Base-by-base conservation (phyloP, 2,329 filamentous ascomycete genomes). In the Fusarium paranaense region DNA sequence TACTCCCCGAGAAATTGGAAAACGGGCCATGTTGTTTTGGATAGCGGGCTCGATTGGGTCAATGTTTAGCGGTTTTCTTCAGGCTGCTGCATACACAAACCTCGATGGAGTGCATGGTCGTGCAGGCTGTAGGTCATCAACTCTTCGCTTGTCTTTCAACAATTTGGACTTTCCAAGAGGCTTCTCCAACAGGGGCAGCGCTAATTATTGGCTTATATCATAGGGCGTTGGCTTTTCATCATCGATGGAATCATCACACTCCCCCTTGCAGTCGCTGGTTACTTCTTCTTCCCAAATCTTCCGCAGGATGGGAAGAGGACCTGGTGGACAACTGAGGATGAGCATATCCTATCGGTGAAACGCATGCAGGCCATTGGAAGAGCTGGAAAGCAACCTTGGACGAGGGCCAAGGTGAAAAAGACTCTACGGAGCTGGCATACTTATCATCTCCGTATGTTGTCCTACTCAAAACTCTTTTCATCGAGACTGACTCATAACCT, bases 191-290 rank as follows among this genome's bases (percentile, higher is more conserved):
- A 42, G 7, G 40, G 16, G 64, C 67, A 22, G 68, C 58, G 13
- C 9, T 6, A 25, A 22, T 22, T 5, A 22, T 22, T 22, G 40
- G 40, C 8, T 18, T 38, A n/a, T 38, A 22, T 42, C 9, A 7
- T 22, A 74, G 71, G 71, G 72, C 63, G 72, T 4, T 74, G 70
- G 72, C 60, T 74, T 1, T 74, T 74, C 11, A 71, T 74, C 38
- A 70, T 74, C 13, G 70, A 74, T 37, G 72, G 72, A 5, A 68
- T 72, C 32, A 74, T 74, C 25, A 74, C 72, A 4, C 37, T 74
- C 1, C 72, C 72, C 3, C 66, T 74, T 6, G 72, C 72, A 2
- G n/a, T 71, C 0, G 60, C 58, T 0, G 72, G 72, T 8, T 74
- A 66, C 37, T 10, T 70, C 20, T 72, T 74, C 47, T 74, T 72